Conservation (phyloP, 2,329 filamentous ascomycete genomes). For the Periconia digitata region DNA sequence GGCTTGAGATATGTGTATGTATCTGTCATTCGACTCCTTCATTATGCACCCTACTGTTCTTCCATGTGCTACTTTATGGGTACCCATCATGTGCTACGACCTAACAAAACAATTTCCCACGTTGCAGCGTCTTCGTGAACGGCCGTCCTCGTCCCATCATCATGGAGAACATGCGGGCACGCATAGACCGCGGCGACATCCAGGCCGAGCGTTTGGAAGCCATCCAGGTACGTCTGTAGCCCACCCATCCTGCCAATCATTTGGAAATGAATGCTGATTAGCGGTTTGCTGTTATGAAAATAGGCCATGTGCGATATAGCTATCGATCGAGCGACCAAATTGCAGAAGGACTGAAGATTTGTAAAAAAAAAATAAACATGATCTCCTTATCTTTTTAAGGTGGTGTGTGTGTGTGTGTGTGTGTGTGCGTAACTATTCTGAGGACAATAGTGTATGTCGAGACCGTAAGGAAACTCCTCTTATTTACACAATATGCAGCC, state of each 20-base stretch:
- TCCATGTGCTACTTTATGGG: not conserved
- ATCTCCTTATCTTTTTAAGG: not conserved
- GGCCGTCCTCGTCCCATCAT: conserved; percentile 72
- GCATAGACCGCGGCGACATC: conserved; percentile 70
- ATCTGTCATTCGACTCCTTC: not conserved
- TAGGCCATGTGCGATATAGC: conserved; percentile 94
- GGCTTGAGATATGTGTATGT: conserved; percentile 76
- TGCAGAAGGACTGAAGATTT: conserved; percentile 13
- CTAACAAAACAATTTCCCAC: not conserved
- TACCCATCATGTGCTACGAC: not conserved
- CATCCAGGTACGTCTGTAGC: conserved; percentile 62
- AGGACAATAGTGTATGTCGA: no score
- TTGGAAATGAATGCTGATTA: no score
- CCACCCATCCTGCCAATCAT: not conserved
- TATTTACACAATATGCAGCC: no score
- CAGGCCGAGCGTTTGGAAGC: conserved; percentile 69
- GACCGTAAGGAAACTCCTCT: no score
- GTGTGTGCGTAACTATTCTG: no score
- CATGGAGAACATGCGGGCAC: conserved; percentile 76
- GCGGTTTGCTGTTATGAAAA: no score
- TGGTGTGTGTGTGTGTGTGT: no score
- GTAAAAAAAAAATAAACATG: no score
- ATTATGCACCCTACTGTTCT: not conserved
- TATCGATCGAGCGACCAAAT: conserved; percentile 71
- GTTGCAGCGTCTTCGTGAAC: conserved; percentile 76